Evolutionary conservation across 306 rosid species (phyloP).

Genomic region (Hippophae tibetana): DNA sequence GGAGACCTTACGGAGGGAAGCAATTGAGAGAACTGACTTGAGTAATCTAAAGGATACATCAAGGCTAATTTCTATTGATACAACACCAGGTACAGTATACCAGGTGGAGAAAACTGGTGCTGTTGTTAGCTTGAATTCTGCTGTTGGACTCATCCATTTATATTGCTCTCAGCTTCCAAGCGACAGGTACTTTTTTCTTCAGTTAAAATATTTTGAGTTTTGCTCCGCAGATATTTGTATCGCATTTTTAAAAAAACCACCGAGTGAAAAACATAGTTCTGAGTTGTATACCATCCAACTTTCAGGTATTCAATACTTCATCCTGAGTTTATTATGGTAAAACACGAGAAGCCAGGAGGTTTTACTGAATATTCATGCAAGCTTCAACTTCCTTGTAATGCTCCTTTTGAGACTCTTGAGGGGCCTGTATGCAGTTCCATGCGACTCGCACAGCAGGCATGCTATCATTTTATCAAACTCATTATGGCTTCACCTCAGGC

Average conservation of each 20-base stretch:
- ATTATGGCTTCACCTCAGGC: constrained; percentile 10
- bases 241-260: no score
- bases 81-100: constrained; percentile 72
- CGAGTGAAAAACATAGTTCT: not conserved
- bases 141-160: constrained; percentile 93
- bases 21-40: constrained; percentile 95
- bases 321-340: constrained; percentile 94
- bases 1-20: constrained; percentile 93
- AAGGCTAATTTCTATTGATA: constrained; percentile 71
- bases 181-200: constrained; percentile 63
- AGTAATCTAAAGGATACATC: constrained; percentile 85
- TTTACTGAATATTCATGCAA: constrained; percentile 90
- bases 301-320: constrained; percentile 91
- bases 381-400: constrained; percentile 98
- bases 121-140: constrained; percentile 92
- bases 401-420: constrained; percentile 94
- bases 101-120: constrained; percentile 99
- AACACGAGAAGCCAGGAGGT: constrained; percentile 79
- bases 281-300: constrained; percentile 6
- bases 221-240: not conserved
- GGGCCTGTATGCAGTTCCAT: constrained; percentile 91
- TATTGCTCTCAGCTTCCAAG: constrained; percentile 99
- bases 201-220: not conserved
- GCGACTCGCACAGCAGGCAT: constrained; percentile 97
- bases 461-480: constrained; percentile 16